Conservation (phyloP, 2,329 filamentous ascomycete genomes). For the Monosporascus sp. region DNA sequence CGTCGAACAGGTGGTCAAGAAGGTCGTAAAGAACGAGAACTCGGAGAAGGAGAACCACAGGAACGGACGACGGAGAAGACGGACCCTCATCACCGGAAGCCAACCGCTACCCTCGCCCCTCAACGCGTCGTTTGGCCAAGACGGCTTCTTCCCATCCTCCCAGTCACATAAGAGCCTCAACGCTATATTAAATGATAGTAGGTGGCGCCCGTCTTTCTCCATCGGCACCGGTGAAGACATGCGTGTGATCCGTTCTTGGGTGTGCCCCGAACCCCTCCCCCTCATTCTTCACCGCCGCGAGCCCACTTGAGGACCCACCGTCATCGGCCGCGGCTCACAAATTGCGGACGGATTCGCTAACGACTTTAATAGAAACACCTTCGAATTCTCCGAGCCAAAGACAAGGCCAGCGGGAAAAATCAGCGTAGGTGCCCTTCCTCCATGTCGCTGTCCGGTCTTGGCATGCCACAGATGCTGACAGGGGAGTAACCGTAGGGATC, state of each 20-base stretch:
- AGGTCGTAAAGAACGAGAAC: conserved; percentile 79
- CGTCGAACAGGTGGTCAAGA: conserved; percentile 96
- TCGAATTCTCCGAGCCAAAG: conserved; percentile 54
- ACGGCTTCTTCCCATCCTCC: conserved; percentile 62
- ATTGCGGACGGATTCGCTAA: conserved; percentile 20
- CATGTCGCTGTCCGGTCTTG: background rate
- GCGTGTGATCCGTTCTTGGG: background rate
- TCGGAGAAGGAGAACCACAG: conserved; percentile 80
- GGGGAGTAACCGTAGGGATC: conserved; percentile 52
- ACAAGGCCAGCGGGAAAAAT: conserved; percentile 85
- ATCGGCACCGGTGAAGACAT: background rate
- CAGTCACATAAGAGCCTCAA: conserved; percentile 72
- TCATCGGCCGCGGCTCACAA: background rate
- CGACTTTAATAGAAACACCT: conserved; percentile 29
- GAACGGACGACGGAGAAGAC: conserved; percentile 81
- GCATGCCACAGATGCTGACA: conserved; percentile 5
- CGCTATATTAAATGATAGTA: conserved; percentile 78
- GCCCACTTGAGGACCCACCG: background rate
- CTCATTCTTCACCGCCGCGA: background rate
- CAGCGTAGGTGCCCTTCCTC: conserved; percentile 62
- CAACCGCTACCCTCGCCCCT: conserved; percentile 93
- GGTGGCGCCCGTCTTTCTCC: conserved; percentile 17
- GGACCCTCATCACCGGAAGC: conserved; percentile 94
- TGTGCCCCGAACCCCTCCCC: background rate
- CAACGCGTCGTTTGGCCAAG: conserved; percentile 82